Percentiles rank a stretch among this genome's conserved stretches.
Conservation (phyloP, 2,329 filamentous ascomycete genomes). For the Beauveria sp. region DNA sequence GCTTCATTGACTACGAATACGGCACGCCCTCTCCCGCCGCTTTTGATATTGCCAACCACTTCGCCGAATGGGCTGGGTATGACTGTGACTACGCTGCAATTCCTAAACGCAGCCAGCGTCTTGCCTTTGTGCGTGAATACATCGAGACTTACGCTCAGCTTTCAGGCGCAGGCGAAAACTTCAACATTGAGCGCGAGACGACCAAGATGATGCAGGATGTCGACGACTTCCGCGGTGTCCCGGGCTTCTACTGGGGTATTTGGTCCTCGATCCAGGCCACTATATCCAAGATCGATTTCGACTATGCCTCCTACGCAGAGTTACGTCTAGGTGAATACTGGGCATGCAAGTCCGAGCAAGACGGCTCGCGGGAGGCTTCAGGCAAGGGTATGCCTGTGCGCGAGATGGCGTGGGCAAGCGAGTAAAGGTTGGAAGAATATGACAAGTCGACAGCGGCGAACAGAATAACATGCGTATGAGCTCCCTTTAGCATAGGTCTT, state of each 20-base stretch:
- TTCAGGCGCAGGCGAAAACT: conserved; percentile 32
- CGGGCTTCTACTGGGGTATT: conserved; percentile 86
- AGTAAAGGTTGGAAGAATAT: conserved; percentile 11
- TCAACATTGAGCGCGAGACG: conserved; percentile 54
- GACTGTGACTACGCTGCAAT: conserved; percentile 84
- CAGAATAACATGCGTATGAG: not conserved
- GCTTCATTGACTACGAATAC: conserved; percentile 98
- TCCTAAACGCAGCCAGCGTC: conserved; percentile 68
- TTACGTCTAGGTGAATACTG: conserved; percentile 82
- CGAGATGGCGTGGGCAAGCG: conserved; percentile 67
- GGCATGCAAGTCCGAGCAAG: conserved; percentile 73
- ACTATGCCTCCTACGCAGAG: conserved; percentile 90
- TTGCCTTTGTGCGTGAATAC: conserved; percentile 78
- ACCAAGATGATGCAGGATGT: conserved; percentile 70
- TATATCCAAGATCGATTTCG: conserved; percentile 93
- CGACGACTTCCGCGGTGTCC: conserved; percentile 79
- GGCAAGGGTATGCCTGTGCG: conserved; percentile 61
- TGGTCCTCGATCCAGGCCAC: conserved; percentile 93
- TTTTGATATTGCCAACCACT: conserved; percentile 96
- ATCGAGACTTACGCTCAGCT: conserved; percentile 62
- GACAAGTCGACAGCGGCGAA: not conserved
- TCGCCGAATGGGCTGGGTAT: conserved; percentile 96
- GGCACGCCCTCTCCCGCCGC: conserved; percentile 88
- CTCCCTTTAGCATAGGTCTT: not conserved
- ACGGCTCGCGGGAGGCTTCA: conserved; percentile 47